Base-by-base conservation (phyloP, 805 yeast genomes). In the Sugiyamaella qingdaonensis region DNA sequence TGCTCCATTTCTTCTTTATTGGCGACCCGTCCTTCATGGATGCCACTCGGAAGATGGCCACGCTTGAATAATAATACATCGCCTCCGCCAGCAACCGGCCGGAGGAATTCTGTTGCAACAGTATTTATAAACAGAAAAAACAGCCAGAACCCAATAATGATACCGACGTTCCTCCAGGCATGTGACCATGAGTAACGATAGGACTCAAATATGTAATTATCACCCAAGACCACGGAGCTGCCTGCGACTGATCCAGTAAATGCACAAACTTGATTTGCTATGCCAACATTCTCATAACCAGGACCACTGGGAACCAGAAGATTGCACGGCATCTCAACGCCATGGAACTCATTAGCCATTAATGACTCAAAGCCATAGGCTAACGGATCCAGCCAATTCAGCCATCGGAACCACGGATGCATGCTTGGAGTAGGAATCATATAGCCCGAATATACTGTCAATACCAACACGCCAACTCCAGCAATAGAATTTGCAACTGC, bases 121-220 rank as follows among this genome's bases (percentile, higher is more conserved):
- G 66, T 49, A 42, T 71, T 64, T 42, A 63, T 49, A 24, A 51
- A 49, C 18, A 66, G 46, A 58, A 69, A 74, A 57, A 73, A 76
- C 2, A 73, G 56, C 53, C 75, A 67, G 62, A 74, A 84, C 2
- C 78, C 88, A 63, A 82, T 64, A 54, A 79, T 54, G 54, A 85
- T 79, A 63, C 90, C 96, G 53, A 85, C 75, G 66, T 88, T 86
- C 73, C 95, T 81, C 96, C 96, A 88, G 48, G 78, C 76, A 67
- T 88, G 88, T 18, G 68, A 57, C 61, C 76, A 80, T 18, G 64
- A 64, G 72, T 84, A 88, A 41, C 68, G 64, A 67, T 68, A 88
- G 8, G 81, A 65, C 2, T 61, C 61, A 4, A 57, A 56, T 52
- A 88, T 58, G 62, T 85, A 88, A 34, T 66, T 68, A 58, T 82